Evolutionary conservation across 352 stramenopile genomes (phyloP), one percentile per base, ranked within the genome.

Genomic region (Globisporangium cylindrosporum): DNA sequence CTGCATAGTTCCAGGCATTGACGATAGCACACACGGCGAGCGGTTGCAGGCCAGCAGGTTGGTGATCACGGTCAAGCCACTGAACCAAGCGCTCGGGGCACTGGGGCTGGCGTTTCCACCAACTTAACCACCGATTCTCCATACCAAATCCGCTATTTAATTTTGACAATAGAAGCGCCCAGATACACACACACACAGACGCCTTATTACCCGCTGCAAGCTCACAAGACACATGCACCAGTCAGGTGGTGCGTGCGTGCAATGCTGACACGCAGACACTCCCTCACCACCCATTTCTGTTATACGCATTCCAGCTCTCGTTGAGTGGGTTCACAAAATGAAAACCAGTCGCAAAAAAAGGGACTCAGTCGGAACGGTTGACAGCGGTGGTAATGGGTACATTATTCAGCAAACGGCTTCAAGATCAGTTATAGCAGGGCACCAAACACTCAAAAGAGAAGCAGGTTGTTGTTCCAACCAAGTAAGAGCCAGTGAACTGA

Each of bases 1-100:
- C 15, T 8, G 15, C 38, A 36, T 18, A 46, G 9, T 8, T 34
- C 2, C 29, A 1, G n/a, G n/a, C 14, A 29, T 14, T 8, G 36
- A 15, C 25, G 27, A 15, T 18, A 20, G 14, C 12, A 15, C 18
- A 1, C 4, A 25, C 1, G 29, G 27, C 4, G n/a, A 56, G 49
- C 36, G 4, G 6, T 18, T 29, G 2, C 1, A 10, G 27, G 22
- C n/a, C 8, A 51, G 12, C 27, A 20, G 7, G 4, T 25, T 4
- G 4, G 38, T 68, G 34, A 18, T 62, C 54, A 68, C 63, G 0
- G 25, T 51, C 10, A 25, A 62, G 54, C 34, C 53, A 20, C 38
- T 62, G 1, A 27, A 57, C 1, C 24, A 36, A 36, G 63, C 38
- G 20, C 14, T 61, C 6, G 24, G 53, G 9, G 62, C 38, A 3